Evolutionary conservation across 371 early-diverging fungal species (phyloP), one percentile per base, ranked within the genome.

Genomic region (Mortierella sp.): DNA sequence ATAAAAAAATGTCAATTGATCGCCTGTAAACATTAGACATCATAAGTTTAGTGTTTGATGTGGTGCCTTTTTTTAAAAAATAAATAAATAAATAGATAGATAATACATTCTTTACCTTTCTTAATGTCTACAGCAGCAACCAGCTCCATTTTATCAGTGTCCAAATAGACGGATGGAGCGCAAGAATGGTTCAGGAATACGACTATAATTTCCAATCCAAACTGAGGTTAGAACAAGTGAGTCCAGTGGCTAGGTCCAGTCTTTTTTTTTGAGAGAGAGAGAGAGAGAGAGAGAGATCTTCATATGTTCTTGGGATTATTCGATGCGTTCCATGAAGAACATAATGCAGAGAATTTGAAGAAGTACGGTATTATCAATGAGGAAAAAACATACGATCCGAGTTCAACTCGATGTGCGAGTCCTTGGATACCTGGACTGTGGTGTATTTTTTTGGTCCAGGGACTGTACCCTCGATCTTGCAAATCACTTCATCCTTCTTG

Each of bases 1-100:
- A 65, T 95, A 95, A 77, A 94, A 94, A 80, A 95, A 94, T 9
- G 92, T 92, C 70, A 94, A 58, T 68, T 92, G 92, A 53, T 90
- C 92, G 21, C 93, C 94, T 52, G 52, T 8, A 4, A 52, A 52
- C 19, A 21, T n/a, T 8, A 4, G 22, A 52, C 19, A 21, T n/a
- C 8, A n/a, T 3, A 52, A n/a, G 5, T 7, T 36, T 36, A 36
- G 36, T 36, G 0, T 6, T 3, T 36, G 33, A 33, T 33, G 36
- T 36, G 6, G 36, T 36, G 6, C 36, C 28, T 28, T 28, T 28
- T n/a, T n/a, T n/a, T n/a, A n/a, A n/a, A n/a, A n/a, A n/a, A n/a
- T n/a, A n/a, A n/a, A n/a, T n/a, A n/a, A n/a, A n/a, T n/a, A n/a
- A n/a, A n/a, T n/a, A n/a, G n/a, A n/a, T n/a, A 33, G 5, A 5